Percentiles rank a stretch among this genome's conserved stretches.
Conservation (phyloP, 805 yeast species). For the Schizosaccharomyces japonicus region DNA sequence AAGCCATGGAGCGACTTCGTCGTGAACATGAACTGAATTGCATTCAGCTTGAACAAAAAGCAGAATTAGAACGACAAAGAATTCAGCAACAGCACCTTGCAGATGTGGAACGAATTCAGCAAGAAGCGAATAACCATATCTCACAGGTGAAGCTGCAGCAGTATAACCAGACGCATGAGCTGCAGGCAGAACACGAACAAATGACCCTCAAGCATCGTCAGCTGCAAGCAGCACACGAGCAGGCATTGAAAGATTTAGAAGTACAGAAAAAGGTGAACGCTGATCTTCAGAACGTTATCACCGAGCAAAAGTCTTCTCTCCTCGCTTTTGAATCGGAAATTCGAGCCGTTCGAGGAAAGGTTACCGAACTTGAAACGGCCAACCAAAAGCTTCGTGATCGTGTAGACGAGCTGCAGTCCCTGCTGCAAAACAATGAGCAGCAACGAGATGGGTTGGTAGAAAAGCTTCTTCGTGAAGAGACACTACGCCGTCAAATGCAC, state of each 20-base stretch:
- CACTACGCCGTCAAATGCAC: slow-evolving; percentile 37
- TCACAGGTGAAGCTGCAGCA: too few relatives aligned
- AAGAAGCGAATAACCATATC: too few relatives aligned
- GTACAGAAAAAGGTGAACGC: slow-evolving; percentile 11
- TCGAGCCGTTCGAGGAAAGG: slow-evolving; percentile 9
- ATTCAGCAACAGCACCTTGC: too few relatives aligned
- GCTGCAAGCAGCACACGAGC: background rate
- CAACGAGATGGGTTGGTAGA: background rate
- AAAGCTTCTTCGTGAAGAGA: slow-evolving; percentile 27
- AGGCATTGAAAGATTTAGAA: background rate
- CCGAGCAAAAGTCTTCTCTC: slow-evolving; percentile 14
- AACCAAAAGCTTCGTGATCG: slow-evolving; percentile 10
- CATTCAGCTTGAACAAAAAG: too few relatives aligned
- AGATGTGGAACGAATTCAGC: too few relatives aligned
- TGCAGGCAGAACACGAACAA: too few relatives aligned
- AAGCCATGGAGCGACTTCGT: too few relatives aligned
- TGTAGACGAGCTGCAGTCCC: slow-evolving; percentile 9
- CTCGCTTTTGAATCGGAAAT: slow-evolving; percentile 10
- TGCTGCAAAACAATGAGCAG: background rate
- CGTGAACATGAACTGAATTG: too few relatives aligned
- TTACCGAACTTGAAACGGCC: slow-evolving; percentile 10
- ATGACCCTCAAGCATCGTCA: too few relatives aligned
- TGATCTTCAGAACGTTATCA: slow-evolving; percentile 14
- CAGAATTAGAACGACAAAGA: too few relatives aligned
- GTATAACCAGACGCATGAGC: too few relatives aligned